Conservation (phyloP, 2,329 filamentous ascomycete genomes). For the Neonectria neomacrospora region DNA sequence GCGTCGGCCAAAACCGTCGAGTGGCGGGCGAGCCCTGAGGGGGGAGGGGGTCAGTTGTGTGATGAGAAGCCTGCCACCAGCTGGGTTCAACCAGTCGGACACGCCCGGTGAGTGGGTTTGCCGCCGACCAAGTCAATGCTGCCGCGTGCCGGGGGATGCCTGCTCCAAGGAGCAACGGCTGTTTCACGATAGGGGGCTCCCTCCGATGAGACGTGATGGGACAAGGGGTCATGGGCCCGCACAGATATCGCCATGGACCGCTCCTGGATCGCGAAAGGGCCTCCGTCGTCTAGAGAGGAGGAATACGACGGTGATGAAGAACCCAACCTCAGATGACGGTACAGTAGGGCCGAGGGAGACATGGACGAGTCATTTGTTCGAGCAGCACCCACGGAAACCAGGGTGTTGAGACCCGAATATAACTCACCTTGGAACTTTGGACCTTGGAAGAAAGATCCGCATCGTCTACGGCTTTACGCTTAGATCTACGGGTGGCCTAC, state of each 20-base stretch:
- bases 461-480: constrained; percentile 7
- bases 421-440: constrained; percentile 16
- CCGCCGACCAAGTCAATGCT: constrained; percentile 35
- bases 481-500: constrained; percentile 11
- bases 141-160: constrained; percentile 32
- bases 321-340: constrained; percentile 17
- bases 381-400: constrained; percentile 15
- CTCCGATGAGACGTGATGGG: constrained; percentile 28
- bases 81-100: constrained; percentile 30
- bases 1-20: constrained; percentile 13
- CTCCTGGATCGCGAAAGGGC: constrained; percentile 25
- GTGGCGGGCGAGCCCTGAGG: constrained; percentile 27
- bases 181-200: constrained; percentile 42
- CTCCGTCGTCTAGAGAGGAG: constrained; percentile 6
- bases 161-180: constrained; percentile 32
- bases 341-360: constrained; percentile 23
- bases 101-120: constrained; percentile 32
- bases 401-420: neutral
- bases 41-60: constrained; percentile 16
- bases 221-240: constrained; percentile 33
- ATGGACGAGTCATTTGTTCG: constrained; percentile 15
- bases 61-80: constrained; percentile 24
- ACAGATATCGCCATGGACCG: constrained; percentile 27
- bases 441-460: constrained; percentile 2
- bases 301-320: constrained; percentile 15